These are phyloP conservation scores for Ogataea paraovalis DNA, from an alignment of 805 yeast species.

Conservation along the genomic window DNA sequence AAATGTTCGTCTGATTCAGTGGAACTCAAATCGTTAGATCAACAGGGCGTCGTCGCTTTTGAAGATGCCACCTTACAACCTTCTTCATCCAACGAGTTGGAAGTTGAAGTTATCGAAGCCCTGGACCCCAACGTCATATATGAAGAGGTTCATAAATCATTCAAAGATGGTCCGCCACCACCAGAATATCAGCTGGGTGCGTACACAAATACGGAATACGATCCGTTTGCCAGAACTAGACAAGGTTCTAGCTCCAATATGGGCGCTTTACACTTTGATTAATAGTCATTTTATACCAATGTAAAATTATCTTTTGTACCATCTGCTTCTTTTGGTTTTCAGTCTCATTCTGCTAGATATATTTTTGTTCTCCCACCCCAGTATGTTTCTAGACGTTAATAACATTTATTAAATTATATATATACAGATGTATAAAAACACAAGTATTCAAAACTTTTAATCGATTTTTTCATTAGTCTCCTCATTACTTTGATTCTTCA, in stretches of 20 bases:
- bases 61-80: constrained; percentile 5
- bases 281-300: no score
- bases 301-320: no score
- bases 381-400: background rate
- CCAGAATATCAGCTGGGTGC: constrained; percentile 1
- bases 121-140: constrained; percentile 6
- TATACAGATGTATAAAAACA: background rate
- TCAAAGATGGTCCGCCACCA: background rate
- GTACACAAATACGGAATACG: background rate
- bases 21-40: constrained; percentile 4
- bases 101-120: constrained; percentile 13
- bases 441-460: background rate
- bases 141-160: constrained; percentile 4
- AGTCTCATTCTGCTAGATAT: no score
- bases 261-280: constrained; percentile 3
- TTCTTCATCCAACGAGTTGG: constrained; percentile 7
- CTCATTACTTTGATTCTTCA: background rate
- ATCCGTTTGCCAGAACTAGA: constrained; percentile 1
- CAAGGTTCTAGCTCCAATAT: constrained; percentile 7
- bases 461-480: background rate
- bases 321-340: no score
- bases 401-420: background rate
- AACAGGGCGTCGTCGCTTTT: background rate
- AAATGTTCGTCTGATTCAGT: constrained; percentile 5
- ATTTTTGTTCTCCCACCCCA: no score